Percentiles rank a stretch among this genome's conserved stretches.
Conservation (phyloP, 2,329 filamentous ascomycete genomes). For the Cryphonectria nitschkei region DNA sequence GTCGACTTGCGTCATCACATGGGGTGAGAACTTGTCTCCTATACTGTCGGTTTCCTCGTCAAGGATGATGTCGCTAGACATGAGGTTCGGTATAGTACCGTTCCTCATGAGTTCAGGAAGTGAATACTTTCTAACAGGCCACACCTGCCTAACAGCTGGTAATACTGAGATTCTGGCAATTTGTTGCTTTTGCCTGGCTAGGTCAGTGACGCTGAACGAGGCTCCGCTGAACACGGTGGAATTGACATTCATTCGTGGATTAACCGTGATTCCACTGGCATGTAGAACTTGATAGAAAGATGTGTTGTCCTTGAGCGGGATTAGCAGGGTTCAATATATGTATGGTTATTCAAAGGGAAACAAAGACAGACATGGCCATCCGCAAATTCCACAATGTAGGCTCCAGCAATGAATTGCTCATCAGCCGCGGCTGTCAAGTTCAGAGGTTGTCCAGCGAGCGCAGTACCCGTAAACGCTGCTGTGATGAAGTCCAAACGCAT, state of each 20-base stretch:
- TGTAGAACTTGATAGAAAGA: constrained; percentile 31
- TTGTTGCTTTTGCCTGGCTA: constrained; percentile 19
- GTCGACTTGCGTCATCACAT: constrained; percentile 43
- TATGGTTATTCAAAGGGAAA: background rate
- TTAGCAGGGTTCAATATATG: background rate
- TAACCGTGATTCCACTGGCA: constrained; percentile 26
- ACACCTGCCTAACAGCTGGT: constrained; percentile 36
- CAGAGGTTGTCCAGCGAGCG: background rate
- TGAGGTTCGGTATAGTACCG: background rate
- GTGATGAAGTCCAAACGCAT: constrained; percentile 15
- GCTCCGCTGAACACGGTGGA: constrained; percentile 33
- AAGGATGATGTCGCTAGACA: background rate
- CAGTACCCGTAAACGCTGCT: constrained; percentile 13
- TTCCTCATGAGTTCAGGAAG: constrained; percentile 13
- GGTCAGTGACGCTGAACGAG: constrained; percentile 30
- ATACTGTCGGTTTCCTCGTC: background rate
- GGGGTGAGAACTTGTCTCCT: constrained; percentile 31
- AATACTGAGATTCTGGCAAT: constrained; percentile 33
- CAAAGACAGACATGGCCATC: constrained; percentile 22
- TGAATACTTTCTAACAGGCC: constrained; percentile 36
- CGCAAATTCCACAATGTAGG: constrained; percentile 34
- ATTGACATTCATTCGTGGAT: constrained; percentile 31
- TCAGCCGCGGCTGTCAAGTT: background rate
- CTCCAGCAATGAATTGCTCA: constrained; percentile 13
- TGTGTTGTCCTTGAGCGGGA: constrained; percentile 22